A percentile compares a stretch with the other conserved stretches of the same genome.
Evolutionary conservation across 2,329 filamentous ascomycete genomes (phyloP).

Genomic region (Massarina eburnea): DNA sequence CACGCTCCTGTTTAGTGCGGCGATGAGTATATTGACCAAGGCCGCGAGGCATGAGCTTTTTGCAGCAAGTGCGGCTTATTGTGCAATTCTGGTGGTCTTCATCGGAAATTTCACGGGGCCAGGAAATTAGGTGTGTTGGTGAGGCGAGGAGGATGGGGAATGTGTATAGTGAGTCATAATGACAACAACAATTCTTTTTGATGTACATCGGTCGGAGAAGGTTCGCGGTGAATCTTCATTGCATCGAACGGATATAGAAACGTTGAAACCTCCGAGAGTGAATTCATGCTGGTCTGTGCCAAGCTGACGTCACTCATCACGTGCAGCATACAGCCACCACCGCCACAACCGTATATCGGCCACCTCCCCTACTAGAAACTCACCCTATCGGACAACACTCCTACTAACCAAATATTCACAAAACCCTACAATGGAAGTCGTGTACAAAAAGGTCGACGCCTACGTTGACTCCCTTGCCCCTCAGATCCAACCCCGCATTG

Average conservation of each 20-base stretch:
- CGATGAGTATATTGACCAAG: slow-evolving; percentile 41
- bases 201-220: no score
- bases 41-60: slow-evolving; percentile 42
- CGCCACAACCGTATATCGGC: no score
- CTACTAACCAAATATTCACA: no score
- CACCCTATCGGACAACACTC: no score
- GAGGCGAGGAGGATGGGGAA: slow-evolving; percentile 3
- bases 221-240: no score
- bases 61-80: slow-evolving; percentile 43
- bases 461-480: slow-evolving; percentile 35
- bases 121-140: slow-evolving; percentile 22
- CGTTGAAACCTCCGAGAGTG: no score
- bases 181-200: no score
- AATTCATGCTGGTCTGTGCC: no score
- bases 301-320: no score
- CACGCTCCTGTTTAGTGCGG: slow-evolving; percentile 41
- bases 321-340: no score
- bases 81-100: slow-evolving; percentile 44
- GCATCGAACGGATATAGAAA: no score
- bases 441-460: slow-evolving; percentile 31
- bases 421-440: slow-evolving; percentile 25
- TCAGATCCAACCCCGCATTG: slow-evolving; percentile 35
- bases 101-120: slow-evolving; percentile 44
- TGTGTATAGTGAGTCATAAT: neutral
- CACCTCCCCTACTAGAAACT: no score